Evolutionary conservation across 1,139 yeast species (phyloP), one percentile per base, ranked within the genome.

Genomic region (Blastobotrys arbuscula): DNA sequence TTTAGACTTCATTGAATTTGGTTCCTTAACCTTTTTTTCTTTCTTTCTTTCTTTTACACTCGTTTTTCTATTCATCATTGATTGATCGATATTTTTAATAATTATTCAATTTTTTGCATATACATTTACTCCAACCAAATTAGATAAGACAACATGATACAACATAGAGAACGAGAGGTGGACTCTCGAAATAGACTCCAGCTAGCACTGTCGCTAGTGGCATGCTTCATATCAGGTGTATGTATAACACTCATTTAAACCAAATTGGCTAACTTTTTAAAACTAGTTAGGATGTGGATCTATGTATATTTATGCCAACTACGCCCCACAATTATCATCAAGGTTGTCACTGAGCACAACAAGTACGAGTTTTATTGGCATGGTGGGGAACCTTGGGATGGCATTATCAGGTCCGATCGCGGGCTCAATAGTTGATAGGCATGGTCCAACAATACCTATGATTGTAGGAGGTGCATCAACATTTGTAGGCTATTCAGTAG

Each of bases 271-370:
- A n/a, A n/a, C n/a, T n/a, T n/a, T n/a, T n/a, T 3, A 15, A 3
- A 18, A 15, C 10, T 42, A 61, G 15, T 52, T 80, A 47, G 78
- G 77, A 37, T 64, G 84, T 60, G 86, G 86, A 4, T 80, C 85
- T 5, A 69, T 80, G 62, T 81, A 81, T 59, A 67, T 81, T 47
- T 81, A 78, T 61, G 76, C 81, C 26, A 81, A 83, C 6, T 81
- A 78, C 59, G 79, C 83, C 42, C 85, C 87, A 3, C 86, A 81
- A 59, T 68, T 80, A 53, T 83, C 85, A 2, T 66, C 68, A 23
- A 71, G 70, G 45, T 70, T 81, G 43, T 65, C 67, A 18, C 73
- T 81, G 53, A 62, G 74, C 4, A 85, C 81, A 12, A 73, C 82
- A 0, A 75, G 78, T 50, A 69, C 81, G 12, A 76, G 82, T 30